Evolutionary conservation across 1,139 yeast species (phyloP).

Genomic region (Ashbya aceris): DNA sequence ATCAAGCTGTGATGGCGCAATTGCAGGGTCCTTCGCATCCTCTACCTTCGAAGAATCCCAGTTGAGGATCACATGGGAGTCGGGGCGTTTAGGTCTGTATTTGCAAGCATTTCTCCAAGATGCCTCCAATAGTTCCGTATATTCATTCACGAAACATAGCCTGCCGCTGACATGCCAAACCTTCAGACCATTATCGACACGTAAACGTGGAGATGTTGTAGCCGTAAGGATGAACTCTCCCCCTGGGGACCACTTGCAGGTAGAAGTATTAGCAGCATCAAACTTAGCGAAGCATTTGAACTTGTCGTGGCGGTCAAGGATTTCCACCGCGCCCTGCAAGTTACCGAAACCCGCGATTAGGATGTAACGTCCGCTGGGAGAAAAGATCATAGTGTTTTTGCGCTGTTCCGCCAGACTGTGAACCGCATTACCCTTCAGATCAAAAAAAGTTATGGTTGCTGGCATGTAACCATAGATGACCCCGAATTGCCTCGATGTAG

Average conservation of each 20-base stretch:
- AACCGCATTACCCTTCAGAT: constrained; percentile 83
- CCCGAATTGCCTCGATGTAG: constrained; percentile 92
- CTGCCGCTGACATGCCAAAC: constrained; percentile 90
- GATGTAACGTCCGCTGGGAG: constrained; percentile 89
- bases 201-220: constrained; percentile 90
- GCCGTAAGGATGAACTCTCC: constrained; percentile 91
- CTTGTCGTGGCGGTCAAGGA: constrained; percentile 85
- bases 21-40: constrained; percentile 36
- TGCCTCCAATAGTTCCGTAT: constrained; percentile 68
- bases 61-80: constrained; percentile 19
- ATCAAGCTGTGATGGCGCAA: constrained; percentile 22
- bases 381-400: constrained; percentile 80
- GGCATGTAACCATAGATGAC: constrained; percentile 98
- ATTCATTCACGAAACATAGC: constrained; percentile 68
- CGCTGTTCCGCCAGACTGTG: constrained; percentile 81
- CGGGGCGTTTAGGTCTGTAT: constrained; percentile 15
- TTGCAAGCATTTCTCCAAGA: constrained; percentile 66
- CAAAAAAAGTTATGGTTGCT: constrained; percentile 88
- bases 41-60: constrained; percentile 31
- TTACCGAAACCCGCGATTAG: constrained; percentile 97
- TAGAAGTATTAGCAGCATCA: constrained; percentile 89
- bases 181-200: constrained; percentile 93
- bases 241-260: constrained; percentile 98
- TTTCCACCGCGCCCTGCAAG: constrained; percentile 92
- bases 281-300: constrained; percentile 72